phyloP scores from a whole-genome alignment of 805 yeast species.

The Yamadazyma akitaensis region DNA sequence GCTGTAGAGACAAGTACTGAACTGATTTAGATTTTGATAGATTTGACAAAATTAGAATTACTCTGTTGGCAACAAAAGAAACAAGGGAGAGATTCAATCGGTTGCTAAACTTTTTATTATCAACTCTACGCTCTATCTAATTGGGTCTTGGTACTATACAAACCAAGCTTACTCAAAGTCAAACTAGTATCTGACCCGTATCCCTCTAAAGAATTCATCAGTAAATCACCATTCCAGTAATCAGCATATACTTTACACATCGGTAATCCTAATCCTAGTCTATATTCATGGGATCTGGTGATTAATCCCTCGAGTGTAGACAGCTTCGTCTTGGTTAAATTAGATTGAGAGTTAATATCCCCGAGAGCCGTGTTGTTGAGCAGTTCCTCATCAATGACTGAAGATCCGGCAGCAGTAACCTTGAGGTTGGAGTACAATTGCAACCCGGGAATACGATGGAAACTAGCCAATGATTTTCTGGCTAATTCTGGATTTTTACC shows the following conservation, averaged over 20 bases:
- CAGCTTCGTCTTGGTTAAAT: slow-evolving; percentile 26
- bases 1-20: neutral
- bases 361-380: slow-evolving; percentile 40
- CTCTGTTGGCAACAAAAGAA: no score
- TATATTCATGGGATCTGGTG: slow-evolving; percentile 68
- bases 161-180: slow-evolving; percentile 75
- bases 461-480: slow-evolving; percentile 54
- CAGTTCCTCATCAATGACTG: slow-evolving; percentile 27
- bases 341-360: slow-evolving; percentile 16
- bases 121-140: slow-evolving; percentile 60
- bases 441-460: slow-evolving; percentile 68
- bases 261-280: slow-evolving; percentile 86
- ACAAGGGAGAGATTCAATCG: no score
- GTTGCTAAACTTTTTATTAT: no score
- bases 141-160: slow-evolving; percentile 57
- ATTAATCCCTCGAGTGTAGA: slow-evolving; percentile 64
- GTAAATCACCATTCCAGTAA: slow-evolving; percentile 92
- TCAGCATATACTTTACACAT: slow-evolving; percentile 92
- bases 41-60: neutral
- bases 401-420: slow-evolving; percentile 40
- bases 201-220: slow-evolving; percentile 81
- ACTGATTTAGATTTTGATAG: neutral
- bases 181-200: slow-evolving; percentile 88
- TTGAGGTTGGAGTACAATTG: slow-evolving; percentile 39
- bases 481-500: slow-evolving; percentile 68